Conservation (phyloP, 2,329 filamentous ascomycete genomes). For the Capronia americana region DNA sequence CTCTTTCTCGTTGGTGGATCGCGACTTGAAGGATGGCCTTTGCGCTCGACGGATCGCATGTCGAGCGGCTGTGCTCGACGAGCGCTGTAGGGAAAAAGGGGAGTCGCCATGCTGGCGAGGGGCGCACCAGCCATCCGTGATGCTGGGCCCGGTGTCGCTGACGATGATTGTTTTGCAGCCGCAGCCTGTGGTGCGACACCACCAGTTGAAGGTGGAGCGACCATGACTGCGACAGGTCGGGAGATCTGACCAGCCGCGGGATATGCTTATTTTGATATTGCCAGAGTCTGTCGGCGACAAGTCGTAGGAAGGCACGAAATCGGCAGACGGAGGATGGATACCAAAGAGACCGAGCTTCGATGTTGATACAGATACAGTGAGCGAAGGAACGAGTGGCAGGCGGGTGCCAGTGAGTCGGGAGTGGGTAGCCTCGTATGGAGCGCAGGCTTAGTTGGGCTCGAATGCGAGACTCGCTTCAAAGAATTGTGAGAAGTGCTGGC, state of each 20-base stretch:
- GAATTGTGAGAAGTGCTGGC: conserved; percentile 31
- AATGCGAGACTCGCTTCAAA: background rate
- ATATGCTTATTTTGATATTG: conserved; percentile 13
- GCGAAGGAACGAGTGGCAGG: conserved; percentile 31
- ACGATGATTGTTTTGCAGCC: conserved; percentile 27
- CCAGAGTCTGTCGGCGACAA: background rate
- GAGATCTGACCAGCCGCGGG: conserved; percentile 7
- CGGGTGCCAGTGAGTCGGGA: conserved; percentile 17
- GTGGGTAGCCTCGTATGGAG: conserved; percentile 32
- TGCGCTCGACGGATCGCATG: conserved; percentile 86
- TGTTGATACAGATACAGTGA: conserved; percentile 22
- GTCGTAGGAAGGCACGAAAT: conserved; percentile 6
- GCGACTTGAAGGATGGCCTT: conserved; percentile 78
- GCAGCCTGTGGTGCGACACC: conserved; percentile 39
- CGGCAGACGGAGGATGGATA: conserved; percentile 12
- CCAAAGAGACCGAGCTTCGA: background rate
- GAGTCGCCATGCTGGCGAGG: conserved; percentile 52
- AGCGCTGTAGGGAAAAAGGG: conserved; percentile 66
- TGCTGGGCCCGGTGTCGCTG: conserved; percentile 28
- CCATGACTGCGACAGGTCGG: conserved; percentile 47
- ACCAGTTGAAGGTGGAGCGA: conserved; percentile 53
- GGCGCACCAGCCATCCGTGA: conserved; percentile 52
- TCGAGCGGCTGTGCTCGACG: conserved; percentile 75
- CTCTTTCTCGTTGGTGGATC: conserved; percentile 79
- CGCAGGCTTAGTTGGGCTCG: conserved; percentile 20